Conservation (phyloP, 1,284 basidiomycete genomes). For the Leccinum cinnamomeum region DNA sequence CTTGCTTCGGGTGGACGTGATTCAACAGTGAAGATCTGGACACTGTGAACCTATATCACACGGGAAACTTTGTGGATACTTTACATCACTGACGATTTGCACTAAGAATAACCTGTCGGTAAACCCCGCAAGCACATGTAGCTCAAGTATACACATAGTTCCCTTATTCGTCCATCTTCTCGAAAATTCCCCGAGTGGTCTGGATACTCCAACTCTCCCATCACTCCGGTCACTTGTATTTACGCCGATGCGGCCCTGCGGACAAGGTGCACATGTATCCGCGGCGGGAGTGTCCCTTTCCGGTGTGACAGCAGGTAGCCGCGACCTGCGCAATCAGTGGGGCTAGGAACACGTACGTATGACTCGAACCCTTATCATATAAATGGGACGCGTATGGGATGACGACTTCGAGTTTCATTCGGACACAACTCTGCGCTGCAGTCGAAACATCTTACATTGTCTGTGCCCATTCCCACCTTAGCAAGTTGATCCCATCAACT, state of each 20-base stretch:
- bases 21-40: slow-evolving; percentile 92
- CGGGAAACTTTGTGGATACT: slow-evolving; percentile 18
- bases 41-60: slow-evolving; percentile 57
- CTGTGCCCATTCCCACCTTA: neutral
- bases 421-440: neutral
- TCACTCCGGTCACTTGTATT: neutral
- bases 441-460: neutral
- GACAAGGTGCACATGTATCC: neutral
- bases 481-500: neutral
- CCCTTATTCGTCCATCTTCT: too few species aligned
- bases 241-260: neutral
- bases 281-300: neutral
- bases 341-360: neutral
- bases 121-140: slow-evolving; percentile 23
- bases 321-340: neutral
- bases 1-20: slow-evolving; percentile 90
- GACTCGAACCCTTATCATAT: neutral
- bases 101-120: slow-evolving; percentile 23
- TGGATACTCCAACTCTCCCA: neutral
- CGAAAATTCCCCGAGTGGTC: neutral
- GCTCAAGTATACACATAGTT: too few species aligned
- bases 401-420: neutral
- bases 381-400: neutral
- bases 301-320: neutral
- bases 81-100: slow-evolving; percentile 9